Evolutionary conservation across 805 yeast genomes (phyloP), one percentile per base, ranked within the genome.

Genomic region (Wickerhamomyces bovis): DNA sequence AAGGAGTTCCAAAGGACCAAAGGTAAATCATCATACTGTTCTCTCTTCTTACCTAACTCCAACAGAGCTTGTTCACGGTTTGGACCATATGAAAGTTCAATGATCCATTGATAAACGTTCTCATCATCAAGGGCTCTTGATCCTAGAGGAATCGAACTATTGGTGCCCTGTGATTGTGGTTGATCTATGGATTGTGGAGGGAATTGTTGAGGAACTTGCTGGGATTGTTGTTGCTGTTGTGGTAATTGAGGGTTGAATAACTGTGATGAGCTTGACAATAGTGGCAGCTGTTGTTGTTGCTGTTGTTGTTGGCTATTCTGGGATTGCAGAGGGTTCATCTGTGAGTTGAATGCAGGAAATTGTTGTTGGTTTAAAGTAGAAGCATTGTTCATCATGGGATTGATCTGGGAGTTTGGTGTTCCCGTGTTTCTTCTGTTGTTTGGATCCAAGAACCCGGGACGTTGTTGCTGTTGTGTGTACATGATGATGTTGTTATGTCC

Each of bases 1-100:
- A 85, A 90, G 4, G 97, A 87, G 58, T 92, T 83, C 99, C 99
- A 92, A 48, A 92, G 70, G 6, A 92, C 95, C 36, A 89, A 66
- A 0, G 98, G 98, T 48, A 92, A 73, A 63, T 92, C 98, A 48
- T 89, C 97, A 61, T 87, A 92, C 60, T 89, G 89, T 61, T 92
- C 99, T 52, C 99, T 75, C 60, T 90, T 90, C 62, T 94, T 88
- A 10, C 98, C 97, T 40, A 92, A 72, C 63, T 90, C 97, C 54
- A 90, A 69, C 45, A 92, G 72, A 3, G 99, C 98, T 59, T 92
- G 88, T 59, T 94, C 99, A 57, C 95, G 81, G 57, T 86, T 86
- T 23, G 90, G 86, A 1, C 97, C 97, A 49, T 89, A 83, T 35
- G 89, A 89, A 44, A 92, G 72, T 64, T 94, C 97, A 22, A 84